Conservation (phyloP, 305 asterid species). For the Solanum hybrid region DNA sequence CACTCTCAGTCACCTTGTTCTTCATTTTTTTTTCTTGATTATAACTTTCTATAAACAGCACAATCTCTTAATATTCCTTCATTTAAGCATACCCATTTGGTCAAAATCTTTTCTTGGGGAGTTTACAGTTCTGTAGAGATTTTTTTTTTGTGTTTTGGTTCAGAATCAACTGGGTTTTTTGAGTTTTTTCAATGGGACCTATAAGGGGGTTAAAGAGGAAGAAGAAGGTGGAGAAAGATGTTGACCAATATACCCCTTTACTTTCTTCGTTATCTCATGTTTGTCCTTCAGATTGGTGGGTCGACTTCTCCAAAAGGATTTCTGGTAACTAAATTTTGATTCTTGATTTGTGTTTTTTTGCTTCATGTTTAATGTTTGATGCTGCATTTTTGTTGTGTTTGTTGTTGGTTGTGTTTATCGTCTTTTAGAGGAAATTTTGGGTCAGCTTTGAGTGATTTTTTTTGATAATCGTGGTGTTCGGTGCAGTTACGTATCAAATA, state of each 20-base stretch:
- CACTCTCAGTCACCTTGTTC: not conserved
- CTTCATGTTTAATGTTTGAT: not conserved
- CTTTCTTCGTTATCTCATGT: not conserved
- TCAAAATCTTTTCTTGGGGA: not conserved
- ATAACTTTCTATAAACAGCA: not conserved
- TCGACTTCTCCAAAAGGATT: conserved; percentile 17
- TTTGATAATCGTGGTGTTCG: not conserved
- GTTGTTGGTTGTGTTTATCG: not conserved
- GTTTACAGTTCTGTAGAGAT: not conserved
- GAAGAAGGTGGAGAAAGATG: conserved; percentile 4
- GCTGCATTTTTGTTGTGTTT: conserved; percentile 1
- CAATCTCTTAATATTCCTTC: not conserved
- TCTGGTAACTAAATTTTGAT: conserved; percentile 5
- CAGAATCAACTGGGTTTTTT: not conserved
- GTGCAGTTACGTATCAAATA: not conserved
- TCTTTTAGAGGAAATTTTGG: not conserved
- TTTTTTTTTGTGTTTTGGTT: not conserved
- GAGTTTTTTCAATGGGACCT: conserved; percentile 3
- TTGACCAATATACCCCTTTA: conserved; percentile 9
- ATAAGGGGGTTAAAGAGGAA: conserved; percentile 18
- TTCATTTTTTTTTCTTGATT: not conserved
- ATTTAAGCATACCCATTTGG: not conserved
- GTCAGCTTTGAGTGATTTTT: not conserved
- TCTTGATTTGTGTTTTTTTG: not conserved
- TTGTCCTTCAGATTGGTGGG: conserved; percentile 25